Evolutionary conservation across 352 stramenopile genomes (phyloP), one percentile per base, ranked within the genome.

Genomic region (Globisporangium nunn): DNA sequence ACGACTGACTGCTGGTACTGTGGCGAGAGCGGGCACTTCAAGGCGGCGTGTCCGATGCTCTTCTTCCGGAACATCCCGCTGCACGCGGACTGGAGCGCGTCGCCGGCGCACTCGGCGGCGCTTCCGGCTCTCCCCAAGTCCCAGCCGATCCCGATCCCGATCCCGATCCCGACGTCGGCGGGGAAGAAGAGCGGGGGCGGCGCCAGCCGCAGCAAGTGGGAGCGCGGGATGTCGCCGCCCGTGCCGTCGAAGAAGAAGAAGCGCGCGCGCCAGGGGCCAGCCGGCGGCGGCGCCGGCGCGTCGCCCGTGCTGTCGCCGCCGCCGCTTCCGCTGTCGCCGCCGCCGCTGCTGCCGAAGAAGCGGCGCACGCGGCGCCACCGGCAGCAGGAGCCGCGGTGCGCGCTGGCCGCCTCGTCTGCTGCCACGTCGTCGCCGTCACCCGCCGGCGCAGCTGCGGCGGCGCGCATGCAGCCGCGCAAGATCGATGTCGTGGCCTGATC

Each of bases 1-100:
- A 23, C 23, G 23, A 67, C 67, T 1, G 78, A 89, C 37, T 92
- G 82, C 63, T 92, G 82, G 82, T 92, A 92, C 51, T 92, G 82
- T 45, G 82, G 82, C 6, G 74, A 80, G 41, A 67, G 74, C 18
- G 79, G 80, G 0, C 82, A 92, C 56, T 84, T 84, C 58, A 92
- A 92, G 63, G 72, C 74, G 18, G 69, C 79, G 57, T 92, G 79
- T 49, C 82, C 81, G 18, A 81, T 89, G 69, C 71, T 83, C 18
- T 79, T 71, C 18, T 85, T 83, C 52, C 74, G 67, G 4, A 57
- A 75, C 43, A 85, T 85, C 33, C 73, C 75, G 48, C 52, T 63
- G 35, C 69, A 67, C n/a, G 15, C 52, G 5, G 61, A 75, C 17
- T 29, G 52, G 29, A 23, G 45, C 39, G 54, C 15, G 14, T 46